Base-by-base conservation (phyloP, 805 yeast species). In the Hemisphaericaspora nanyangensis region DNA sequence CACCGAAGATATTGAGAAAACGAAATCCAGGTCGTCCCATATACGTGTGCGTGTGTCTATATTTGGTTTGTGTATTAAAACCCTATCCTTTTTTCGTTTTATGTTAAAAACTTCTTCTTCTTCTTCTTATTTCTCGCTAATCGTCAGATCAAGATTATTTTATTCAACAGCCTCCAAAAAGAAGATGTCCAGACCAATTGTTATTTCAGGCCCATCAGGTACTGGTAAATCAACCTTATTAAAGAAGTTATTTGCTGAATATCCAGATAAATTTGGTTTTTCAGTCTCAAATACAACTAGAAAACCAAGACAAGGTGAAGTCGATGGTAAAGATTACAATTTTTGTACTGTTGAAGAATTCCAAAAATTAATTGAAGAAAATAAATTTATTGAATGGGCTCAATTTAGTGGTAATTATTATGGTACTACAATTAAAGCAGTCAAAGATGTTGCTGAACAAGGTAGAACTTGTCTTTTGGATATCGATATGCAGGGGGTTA, bases 401-500 rank as follows among this genome's bases (percentile, higher is more conserved):
- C 93, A 89, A 65, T 93, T 93, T 57, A 87, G 96, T 10, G 98
- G 98, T 37, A 93, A 93, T 74, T 90, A 85, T 73, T 93, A 93
- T 65, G 99, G 99, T 43, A 93, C 99, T 35, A 74, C 96, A 34
- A 73, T 88, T 53, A 82, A 79, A 56, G 82, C 96, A 22, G 97
- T 93, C 33, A 76, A 85, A 51, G 82, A 81, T 47, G 90, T 85
- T 32, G 61, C 75, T 35, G 63, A 65, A 37, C 60, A 73, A 44
- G 85, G 88, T 52, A 79, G 75, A 62, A 82, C 82, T 38, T 93
- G 98, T 70, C 82, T 93, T 46, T 74, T 93, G 58, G 99, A 93
- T 65, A 93, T 93, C 50, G 99, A 93, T 76, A 90, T 91, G 97
- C 98, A 93, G 70, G 99, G 99, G 50, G 99, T 93, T 54, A 83